phyloP scores from a whole-genome alignment of 2,329 filamentous ascomycete genomes.

The Fusarium robinianum region DNA sequence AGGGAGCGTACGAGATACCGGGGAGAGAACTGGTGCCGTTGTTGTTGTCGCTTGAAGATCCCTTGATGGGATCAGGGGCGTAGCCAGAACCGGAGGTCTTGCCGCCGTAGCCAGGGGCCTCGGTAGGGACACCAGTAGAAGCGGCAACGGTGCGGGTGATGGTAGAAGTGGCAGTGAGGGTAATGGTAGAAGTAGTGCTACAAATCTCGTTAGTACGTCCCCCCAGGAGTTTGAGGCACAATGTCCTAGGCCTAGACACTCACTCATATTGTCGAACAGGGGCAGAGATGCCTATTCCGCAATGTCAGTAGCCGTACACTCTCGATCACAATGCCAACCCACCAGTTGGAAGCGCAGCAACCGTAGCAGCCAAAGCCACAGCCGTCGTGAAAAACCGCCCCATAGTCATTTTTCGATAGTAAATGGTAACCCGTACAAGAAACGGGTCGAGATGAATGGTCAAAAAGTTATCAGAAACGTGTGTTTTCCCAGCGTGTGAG shows the following conservation, averaged over 20 bases:
- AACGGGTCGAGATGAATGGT: not conserved
- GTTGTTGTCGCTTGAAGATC: too few relatives aligned
- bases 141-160: conserved; percentile 6
- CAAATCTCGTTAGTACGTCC: conserved; percentile 23
- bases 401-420: conserved; percentile 23
- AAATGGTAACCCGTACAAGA: not conserved
- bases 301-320: conserved; percentile 4
- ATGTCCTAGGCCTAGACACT: not conserved
- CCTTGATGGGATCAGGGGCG: not conserved
- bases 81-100: not conserved
- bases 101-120: too few relatives aligned
- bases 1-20: conserved; percentile 56
- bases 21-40: conserved; percentile 34
- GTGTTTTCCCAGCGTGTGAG: conserved; percentile 3
- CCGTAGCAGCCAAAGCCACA: conserved; percentile 29
- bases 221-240: conserved; percentile 9
- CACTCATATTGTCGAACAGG: conserved; percentile 26
- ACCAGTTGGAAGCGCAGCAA: conserved; percentile 34
- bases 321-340: conserved; percentile 2
- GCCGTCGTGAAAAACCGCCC: conserved; percentile 31
- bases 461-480: conserved; percentile 20
- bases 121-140: conserved; percentile 6
- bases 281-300: conserved; percentile 8
- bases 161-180: conserved; percentile 16
- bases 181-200: conserved; percentile 24